Conservation (phyloP, 768 basidiomycete species). For the Hortiboletus campestris region DNA sequence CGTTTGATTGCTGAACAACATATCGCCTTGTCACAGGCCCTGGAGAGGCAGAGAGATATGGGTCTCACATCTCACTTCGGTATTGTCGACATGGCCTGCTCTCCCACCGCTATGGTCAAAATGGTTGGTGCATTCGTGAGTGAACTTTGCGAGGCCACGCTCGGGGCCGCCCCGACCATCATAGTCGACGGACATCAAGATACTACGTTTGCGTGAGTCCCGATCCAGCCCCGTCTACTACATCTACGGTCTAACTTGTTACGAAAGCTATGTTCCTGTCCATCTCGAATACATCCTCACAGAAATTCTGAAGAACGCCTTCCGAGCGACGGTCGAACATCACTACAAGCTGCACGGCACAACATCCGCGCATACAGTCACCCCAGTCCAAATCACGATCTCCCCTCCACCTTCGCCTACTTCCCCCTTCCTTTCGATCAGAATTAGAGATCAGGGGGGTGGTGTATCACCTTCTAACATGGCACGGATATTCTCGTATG, state of each 20-base stretch:
- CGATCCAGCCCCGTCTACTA: not conserved
- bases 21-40: conserved; percentile 73
- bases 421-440: conserved; percentile 61
- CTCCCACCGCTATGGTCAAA: conserved; percentile 67
- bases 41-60: conserved; percentile 40
- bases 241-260: conserved; percentile 10
- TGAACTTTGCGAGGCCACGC: conserved; percentile 81
- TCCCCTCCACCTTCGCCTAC: conserved; percentile 47
- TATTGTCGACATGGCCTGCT: conserved; percentile 71
- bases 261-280: conserved; percentile 74
- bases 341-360: conserved; percentile 46
- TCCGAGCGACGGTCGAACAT: conserved; percentile 84
- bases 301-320: conserved; percentile 88
- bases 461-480: conserved; percentile 76
- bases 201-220: conserved; percentile 74
- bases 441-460: conserved; percentile 84
- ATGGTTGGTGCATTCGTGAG: conserved; percentile 83
- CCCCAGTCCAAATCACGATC: conserved; percentile 72
- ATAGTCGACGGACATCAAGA: conserved; percentile 68
- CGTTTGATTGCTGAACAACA: conserved; percentile 91
- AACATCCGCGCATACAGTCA: conserved; percentile 38
- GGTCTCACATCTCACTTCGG: conserved; percentile 52
- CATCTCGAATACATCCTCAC: conserved; percentile 91
- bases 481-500: conserved; percentile 84
- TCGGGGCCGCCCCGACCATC: conserved; percentile 68